Percentiles rank a stretch among this genome's conserved stretches.
phyloP scores from a whole-genome alignment of 805 yeast species.

The Candida sphagnicola region DNA sequence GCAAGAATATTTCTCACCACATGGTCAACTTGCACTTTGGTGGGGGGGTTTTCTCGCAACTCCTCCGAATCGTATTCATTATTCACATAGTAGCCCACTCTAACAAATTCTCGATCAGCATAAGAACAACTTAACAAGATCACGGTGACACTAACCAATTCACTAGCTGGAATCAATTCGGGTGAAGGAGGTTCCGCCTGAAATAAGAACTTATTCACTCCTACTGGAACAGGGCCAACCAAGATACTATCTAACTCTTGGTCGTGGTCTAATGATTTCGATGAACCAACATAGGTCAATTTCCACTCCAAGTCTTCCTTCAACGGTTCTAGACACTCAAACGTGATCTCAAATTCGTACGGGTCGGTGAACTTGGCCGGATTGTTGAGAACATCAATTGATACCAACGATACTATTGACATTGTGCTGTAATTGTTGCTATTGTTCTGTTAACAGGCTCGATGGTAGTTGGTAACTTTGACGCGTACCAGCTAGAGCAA shows the following conservation, averaged over 20 bases:
- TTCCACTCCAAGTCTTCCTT: conserved; percentile 96
- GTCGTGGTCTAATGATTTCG: conserved; percentile 91
- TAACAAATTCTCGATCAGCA: conserved; percentile 88
- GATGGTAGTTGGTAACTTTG: too few relatives aligned
- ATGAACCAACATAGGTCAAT: conserved; percentile 93
- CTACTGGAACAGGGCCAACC: conserved; percentile 99
- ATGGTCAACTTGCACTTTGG: conserved; percentile 88
- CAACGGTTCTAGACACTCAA: conserved; percentile 91
- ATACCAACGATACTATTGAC: conserved; percentile 92
- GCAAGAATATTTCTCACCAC: conserved; percentile 93
- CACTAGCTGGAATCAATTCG: conserved; percentile 93
- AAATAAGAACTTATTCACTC: conserved; percentile 87
- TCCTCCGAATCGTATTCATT: conserved; percentile 96
- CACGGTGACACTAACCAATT: conserved; percentile 92
- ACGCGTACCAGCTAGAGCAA: too few relatives aligned
- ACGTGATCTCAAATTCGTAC: conserved; percentile 94
- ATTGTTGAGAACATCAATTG: conserved; percentile 87
- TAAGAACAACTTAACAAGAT: conserved; percentile 90
- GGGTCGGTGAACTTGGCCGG: conserved; percentile 94
- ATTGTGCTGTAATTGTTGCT: conserved; percentile 33
- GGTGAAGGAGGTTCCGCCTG: conserved; percentile 97
- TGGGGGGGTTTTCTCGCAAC: conserved; percentile 88
- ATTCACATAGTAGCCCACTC: conserved; percentile 97
- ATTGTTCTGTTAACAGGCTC: too few relatives aligned
- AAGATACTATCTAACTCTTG: conserved; percentile 93